Conservation (phyloP, 208 protist genomes). For the Leishmania mexicana region DNA sequence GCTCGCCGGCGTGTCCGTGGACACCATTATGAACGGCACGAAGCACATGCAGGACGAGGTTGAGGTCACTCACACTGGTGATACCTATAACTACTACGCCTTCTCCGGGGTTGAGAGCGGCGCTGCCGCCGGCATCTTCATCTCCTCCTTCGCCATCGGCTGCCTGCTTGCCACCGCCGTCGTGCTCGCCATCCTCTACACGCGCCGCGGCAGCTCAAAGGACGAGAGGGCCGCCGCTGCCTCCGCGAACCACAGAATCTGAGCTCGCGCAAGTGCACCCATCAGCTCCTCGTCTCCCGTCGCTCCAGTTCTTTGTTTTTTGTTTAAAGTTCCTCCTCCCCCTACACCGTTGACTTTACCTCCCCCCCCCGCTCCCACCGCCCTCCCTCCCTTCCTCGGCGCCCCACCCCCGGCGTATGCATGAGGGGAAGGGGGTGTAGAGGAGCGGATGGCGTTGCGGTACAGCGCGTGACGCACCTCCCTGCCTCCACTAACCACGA, state of each 20-base stretch:
- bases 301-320: background rate
- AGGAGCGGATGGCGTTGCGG: too few relatives aligned
- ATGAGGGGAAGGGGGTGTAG: too few relatives aligned
- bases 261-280: background rate
- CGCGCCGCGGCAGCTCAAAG: background rate
- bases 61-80: constrained; percentile 9
- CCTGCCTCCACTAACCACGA: too few relatives aligned
- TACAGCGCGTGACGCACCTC: too few relatives aligned
- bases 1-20: constrained; percentile 24
- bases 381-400: too few relatives aligned
- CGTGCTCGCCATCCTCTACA: background rate
- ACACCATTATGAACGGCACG: constrained; percentile 18
- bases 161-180: constrained; percentile 15
- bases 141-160: constrained; percentile 23
- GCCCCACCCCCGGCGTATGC: too few relatives aligned
- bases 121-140: constrained; percentile 16
- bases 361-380: too few relatives aligned
- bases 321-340: background rate
- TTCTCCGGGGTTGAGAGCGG: constrained; percentile 14
- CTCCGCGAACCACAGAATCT: background rate
- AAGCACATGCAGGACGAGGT: constrained; percentile 20
- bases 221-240: background rate
- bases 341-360: background rate
- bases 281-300: background rate
- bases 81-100: constrained; percentile 36